Evolutionary conservation across 2,329 filamentous ascomycete genomes (phyloP).

Genomic region (Chaetomium globosum): DNA sequence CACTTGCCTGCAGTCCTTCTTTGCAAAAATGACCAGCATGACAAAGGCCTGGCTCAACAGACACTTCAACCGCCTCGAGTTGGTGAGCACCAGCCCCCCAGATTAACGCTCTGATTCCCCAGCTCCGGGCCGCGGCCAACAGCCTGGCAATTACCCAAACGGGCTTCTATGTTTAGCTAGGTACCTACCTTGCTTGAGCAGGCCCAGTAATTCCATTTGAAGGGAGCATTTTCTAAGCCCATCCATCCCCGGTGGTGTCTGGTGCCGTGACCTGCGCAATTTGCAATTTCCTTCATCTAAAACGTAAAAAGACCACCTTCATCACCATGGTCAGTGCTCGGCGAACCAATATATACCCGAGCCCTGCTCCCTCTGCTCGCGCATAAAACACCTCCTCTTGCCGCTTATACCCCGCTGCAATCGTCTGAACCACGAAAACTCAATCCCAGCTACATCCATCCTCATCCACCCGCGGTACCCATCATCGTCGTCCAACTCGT

Average conservation of each 20-base stretch:
- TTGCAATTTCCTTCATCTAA: neutral
- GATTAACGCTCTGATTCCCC: neutral
- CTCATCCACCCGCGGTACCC: slow-evolving; percentile 15
- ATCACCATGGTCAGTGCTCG: neutral
- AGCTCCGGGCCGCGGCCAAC: neutral
- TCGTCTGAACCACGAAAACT: neutral
- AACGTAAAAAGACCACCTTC: neutral
- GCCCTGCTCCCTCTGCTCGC: neutral
- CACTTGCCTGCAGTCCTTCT: neutral
- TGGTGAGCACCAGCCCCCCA: neutral
- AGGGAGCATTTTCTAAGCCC: neutral
- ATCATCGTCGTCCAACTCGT: slow-evolving; percentile 1
- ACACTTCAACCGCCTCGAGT: neutral
- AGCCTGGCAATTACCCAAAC: slow-evolving; percentile 2
- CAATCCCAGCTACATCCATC: neutral
- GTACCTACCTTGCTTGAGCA: neutral
- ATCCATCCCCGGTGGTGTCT: neutral
- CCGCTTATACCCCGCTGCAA: neutral
- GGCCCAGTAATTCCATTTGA: neutral
- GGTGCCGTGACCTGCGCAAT: neutral
- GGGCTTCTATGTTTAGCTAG: neutral
- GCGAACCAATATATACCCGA: neutral
- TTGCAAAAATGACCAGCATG: neutral
- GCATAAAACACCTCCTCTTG: neutral
- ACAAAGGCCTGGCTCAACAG: neutral